Percentiles rank a stretch among this genome's conserved stretches.
phyloP scores from a whole-genome alignment of 1,139 yeast species.

The Blastobotrys persicus region DNA sequence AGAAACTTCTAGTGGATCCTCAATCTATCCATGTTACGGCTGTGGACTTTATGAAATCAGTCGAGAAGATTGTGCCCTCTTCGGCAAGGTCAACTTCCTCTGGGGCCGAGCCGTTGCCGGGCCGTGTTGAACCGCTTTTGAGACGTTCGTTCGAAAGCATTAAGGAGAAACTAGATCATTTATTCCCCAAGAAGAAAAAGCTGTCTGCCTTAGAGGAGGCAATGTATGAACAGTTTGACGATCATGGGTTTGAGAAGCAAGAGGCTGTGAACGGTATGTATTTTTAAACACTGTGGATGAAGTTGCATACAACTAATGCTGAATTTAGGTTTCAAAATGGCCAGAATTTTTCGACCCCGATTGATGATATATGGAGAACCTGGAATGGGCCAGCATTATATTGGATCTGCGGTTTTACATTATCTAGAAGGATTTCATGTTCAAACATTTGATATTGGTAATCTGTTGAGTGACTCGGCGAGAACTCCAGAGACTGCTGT shows the following conservation, averaged over 20 bases:
- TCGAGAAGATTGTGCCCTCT: conserved; percentile 87
- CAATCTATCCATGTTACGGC: conserved; percentile 71
- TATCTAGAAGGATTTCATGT: conserved; percentile 87
- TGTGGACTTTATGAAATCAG: conserved; percentile 80
- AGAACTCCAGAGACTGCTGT: conserved; percentile 81
- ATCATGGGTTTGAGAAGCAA: conserved; percentile 63
- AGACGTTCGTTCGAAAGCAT: conserved; percentile 49
- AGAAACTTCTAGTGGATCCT: conserved; percentile 74
- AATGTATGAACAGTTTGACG: conserved; percentile 57
- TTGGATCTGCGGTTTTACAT: conserved; percentile 79
- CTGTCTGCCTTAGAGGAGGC: conserved; percentile 68
- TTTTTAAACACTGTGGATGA: background rate
- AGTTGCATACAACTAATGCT: no score
- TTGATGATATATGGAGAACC: conserved; percentile 65
- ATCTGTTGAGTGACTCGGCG: conserved; percentile 75
- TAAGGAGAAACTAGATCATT: conserved; percentile 48
- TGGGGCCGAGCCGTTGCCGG: conserved; percentile 77
- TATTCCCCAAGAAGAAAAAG: conserved; percentile 64
- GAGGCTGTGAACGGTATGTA: conserved; percentile 50
- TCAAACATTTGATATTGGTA: conserved; percentile 79
- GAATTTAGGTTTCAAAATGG: conserved; percentile 42
- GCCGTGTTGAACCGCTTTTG: conserved; percentile 63
- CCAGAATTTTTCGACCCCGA: conserved; percentile 81
- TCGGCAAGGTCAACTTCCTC: conserved; percentile 82
- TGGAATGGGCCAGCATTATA: conserved; percentile 89